Base-by-base conservation (phyloP, 306 rosid genomes). In the Ammopiptanthus mongolicus region DNA sequence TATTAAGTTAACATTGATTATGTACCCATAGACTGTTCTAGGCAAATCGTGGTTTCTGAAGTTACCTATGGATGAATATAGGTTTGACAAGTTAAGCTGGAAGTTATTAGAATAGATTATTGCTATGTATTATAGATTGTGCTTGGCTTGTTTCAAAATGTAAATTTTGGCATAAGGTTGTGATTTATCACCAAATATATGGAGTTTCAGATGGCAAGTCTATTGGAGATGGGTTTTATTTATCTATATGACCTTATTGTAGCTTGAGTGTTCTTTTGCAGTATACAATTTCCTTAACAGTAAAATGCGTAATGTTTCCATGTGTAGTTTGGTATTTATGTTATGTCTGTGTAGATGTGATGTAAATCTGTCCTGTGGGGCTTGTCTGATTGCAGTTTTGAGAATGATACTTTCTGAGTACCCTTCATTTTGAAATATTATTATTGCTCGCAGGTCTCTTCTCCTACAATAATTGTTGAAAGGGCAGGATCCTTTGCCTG, bases 401-500 rank as follows among this genome's bases (percentile, higher is more conserved):
- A 55, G 39, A 48, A 39, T 64, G 47, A 55, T 37, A 48, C 39
- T 65, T 75, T 78, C 12, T 25, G 5, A 23, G 68, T 9, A 47
- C 46, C 64, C 19, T 60, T 65, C 21, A 25, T 28, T 71, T 51
- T 75, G 46, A 71, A 58, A 48, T 14, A 8, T 46, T 61, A 7
- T 51, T 41, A 15, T 79, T 17, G 13, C 53, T 55, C 56, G 82
- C 83, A 95, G 99, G 92, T 96, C 70, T 96, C 99, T 74, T 96
- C 99, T 52, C 99, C 99, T 6, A 96, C 99, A 17, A 91, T 96
- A 83, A 96, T 92, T 71, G 99, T 96, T 74, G 99, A 96, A 86
- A 78, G 99, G 83, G 96, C 99, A 25, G 99, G 99, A 33, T 89
- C 98, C 60, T 96, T 72, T 80, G 99, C 98, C n/a, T 96, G 99